Evolutionary conservation across 2,329 filamentous ascomycete species (phyloP), one percentile per base, ranked within the genome.

Genomic region (Penicillium expansum): DNA sequence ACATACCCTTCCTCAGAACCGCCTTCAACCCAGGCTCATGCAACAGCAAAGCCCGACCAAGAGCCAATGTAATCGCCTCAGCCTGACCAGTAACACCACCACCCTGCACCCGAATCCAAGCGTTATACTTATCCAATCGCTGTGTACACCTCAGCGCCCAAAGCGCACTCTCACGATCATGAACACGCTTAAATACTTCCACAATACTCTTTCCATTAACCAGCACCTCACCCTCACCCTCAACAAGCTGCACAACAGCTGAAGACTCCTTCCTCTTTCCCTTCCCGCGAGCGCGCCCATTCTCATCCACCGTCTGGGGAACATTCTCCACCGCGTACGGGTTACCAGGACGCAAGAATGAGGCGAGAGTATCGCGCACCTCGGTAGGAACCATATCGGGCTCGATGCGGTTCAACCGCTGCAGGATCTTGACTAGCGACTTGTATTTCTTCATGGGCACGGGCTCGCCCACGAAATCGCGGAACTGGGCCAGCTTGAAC

Each of bases 71-170:
- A 69, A 97, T 84, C 33, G 94, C 92, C 77, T 99, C 94, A 8
- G 94, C 93, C 77, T 99, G 95, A 2, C 94, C 94, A 48, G 94
- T 99, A 47, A 90, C 89, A 67, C 94, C 94, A 64, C 94, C 94
- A 55, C 94, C 94, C 57, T 84, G 82, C 3, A 92, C 90, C 48
- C 90, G 77, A 52, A 88, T 92, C 87, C 91, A 99, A 4, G 97
- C 86, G 70, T 99, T 99, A 81, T 99, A 99, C 76, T 97, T 97
- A 80, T 96, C 92, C 62, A 96, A 77, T 62, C 94, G 82, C 42
- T 89, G 82, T 24, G 92, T 95, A 48, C 86, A 83, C 69, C 92
- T 91, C 69, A 99, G 77, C 8, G 93, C 86, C 93, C 93, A 99
- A 4, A 96, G 79, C 3, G 91, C 93, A 71, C 91, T 97, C 79